Evolutionary conservation across 208 protist genomes (phyloP).

Genomic region (Trypanosoma platydactyli): DNA sequence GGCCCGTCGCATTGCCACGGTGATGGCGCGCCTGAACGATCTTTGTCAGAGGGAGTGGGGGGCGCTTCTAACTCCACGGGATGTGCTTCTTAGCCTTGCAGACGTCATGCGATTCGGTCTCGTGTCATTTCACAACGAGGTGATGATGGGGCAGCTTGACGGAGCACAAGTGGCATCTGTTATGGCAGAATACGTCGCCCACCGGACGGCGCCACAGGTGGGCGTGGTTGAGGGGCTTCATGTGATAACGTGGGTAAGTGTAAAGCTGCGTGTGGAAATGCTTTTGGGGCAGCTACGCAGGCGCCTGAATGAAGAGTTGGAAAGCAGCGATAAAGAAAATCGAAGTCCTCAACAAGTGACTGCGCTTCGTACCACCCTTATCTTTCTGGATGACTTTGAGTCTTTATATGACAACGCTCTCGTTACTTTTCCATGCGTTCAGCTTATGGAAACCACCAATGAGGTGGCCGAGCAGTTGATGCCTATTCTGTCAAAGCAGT

Average conservation of each 20-base stretch:
- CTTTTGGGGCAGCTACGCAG: slow-evolving; percentile 39
- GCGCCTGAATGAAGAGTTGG: slow-evolving; percentile 41
- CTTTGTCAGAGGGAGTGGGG: slow-evolving; percentile 33
- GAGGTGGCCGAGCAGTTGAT: slow-evolving; percentile 29
- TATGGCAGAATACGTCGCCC: slow-evolving; percentile 30
- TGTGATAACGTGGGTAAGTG: slow-evolving; percentile 52
- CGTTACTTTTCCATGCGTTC: slow-evolving; percentile 51
- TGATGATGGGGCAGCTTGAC: slow-evolving; percentile 17
- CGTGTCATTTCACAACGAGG: slow-evolving; percentile 33
- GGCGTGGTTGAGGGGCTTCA: slow-evolving; percentile 53
- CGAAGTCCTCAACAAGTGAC: slow-evolving; percentile 29
- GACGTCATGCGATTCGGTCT: slow-evolving; percentile 49
- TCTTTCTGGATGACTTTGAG: slow-evolving; percentile 57
- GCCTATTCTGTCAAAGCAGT: slow-evolving; percentile 48
- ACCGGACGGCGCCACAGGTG: slow-evolving; percentile 46
- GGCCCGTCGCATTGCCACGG: slow-evolving; percentile 47
- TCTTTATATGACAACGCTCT: slow-evolving; percentile 51
- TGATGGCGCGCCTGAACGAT: slow-evolving; percentile 49
- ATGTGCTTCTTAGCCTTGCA: slow-evolving; percentile 48
- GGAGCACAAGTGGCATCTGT: slow-evolving; percentile 13
- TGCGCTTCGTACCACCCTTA: slow-evolving; percentile 50
- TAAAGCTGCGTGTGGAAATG: slow-evolving; percentile 68
- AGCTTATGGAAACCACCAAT: slow-evolving; percentile 24
- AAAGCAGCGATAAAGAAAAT: background rate
- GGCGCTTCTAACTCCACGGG: slow-evolving; percentile 41